Evolutionary conservation across 2,329 filamentous ascomycete genomes (phyloP).

Genomic region (Didymella pomorum): DNA sequence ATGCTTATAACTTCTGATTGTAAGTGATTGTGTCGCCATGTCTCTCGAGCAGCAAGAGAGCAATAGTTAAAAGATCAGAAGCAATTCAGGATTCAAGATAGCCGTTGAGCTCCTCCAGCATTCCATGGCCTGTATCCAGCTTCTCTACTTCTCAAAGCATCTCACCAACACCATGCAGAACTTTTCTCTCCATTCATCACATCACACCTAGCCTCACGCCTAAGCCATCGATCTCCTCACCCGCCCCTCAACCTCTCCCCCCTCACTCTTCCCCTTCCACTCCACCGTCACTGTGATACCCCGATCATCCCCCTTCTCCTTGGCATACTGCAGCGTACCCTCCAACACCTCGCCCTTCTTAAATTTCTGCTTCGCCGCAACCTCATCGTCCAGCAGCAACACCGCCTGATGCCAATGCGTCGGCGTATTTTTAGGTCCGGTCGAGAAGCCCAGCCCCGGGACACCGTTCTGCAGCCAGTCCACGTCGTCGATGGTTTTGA

Average conservation of each 20-base stretch:
- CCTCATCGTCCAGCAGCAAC: slow-evolving; percentile 70
- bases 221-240: slow-evolving; percentile 45
- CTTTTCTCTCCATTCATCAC: background rate
- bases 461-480: slow-evolving; percentile 66
- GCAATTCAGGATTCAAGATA: background rate
- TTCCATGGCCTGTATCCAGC: background rate
- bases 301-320: slow-evolving; percentile 59
- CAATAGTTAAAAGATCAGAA: background rate
- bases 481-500: slow-evolving; percentile 61
- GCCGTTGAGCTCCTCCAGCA: background rate
- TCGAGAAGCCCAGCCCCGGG: slow-evolving; percentile 82
- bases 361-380: slow-evolving; percentile 51
- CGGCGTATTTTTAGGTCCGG: slow-evolving; percentile 75
- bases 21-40: background rate
- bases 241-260: slow-evolving; percentile 41
- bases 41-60: background rate
- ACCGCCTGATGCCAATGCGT: slow-evolving; percentile 94
- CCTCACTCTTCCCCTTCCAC: slow-evolving; percentile 46
- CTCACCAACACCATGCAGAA: background rate
- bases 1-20: no score
- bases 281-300: slow-evolving; percentile 52
- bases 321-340: slow-evolving; percentile 75
- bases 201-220: background rate
- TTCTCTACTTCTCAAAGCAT: background rate
- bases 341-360: slow-evolving; percentile 69